phyloP scores from a whole-genome alignment of 371 early-diverging fungal species.

The Apophysomyces trapeziformis region DNA sequence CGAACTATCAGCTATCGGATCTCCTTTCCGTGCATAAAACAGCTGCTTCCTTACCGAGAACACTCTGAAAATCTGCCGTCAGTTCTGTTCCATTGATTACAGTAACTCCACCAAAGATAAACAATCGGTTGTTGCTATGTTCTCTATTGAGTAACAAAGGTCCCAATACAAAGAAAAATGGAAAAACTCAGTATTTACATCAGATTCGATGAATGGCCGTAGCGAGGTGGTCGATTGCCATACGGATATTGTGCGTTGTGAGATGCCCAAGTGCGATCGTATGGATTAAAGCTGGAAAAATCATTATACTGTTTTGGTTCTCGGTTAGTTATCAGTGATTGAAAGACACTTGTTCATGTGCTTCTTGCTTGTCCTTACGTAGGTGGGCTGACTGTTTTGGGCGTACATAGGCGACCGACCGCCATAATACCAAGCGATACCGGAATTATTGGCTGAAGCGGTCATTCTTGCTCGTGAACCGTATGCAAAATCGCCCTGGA shows the following conservation, averaged over 20 bases:
- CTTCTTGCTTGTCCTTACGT: not conserved
- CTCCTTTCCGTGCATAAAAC: too few relatives aligned
- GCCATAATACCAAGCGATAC: constrained; percentile 45
- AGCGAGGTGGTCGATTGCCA: constrained; percentile 34
- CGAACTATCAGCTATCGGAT: not conserved
- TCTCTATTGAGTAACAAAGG: not conserved
- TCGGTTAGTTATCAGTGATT: not conserved
- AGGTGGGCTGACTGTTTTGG: not conserved
- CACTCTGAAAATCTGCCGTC: constrained; percentile 44
- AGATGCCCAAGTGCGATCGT: constrained; percentile 24
- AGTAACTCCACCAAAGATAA: constrained; percentile 46
- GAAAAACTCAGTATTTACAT: constrained; percentile 23
- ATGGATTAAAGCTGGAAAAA: constrained; percentile 32
- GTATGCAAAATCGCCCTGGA: constrained; percentile 15
- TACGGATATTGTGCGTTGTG: constrained; percentile 18
- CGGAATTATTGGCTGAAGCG: constrained; percentile 29
- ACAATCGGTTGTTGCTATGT: constrained; percentile 36
- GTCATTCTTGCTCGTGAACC: constrained; percentile 34
- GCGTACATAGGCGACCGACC: constrained; percentile 24
- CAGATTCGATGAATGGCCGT: constrained; percentile 35
- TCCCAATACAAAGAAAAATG: not conserved
- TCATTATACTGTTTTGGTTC: constrained; percentile 24
- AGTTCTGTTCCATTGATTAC: constrained; percentile 20
- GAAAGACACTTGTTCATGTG: too few relatives aligned
- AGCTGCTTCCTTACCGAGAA: constrained; percentile 32